Conservation (phyloP, 805 yeast species). For the Wickerhamia fluorescens region DNA sequence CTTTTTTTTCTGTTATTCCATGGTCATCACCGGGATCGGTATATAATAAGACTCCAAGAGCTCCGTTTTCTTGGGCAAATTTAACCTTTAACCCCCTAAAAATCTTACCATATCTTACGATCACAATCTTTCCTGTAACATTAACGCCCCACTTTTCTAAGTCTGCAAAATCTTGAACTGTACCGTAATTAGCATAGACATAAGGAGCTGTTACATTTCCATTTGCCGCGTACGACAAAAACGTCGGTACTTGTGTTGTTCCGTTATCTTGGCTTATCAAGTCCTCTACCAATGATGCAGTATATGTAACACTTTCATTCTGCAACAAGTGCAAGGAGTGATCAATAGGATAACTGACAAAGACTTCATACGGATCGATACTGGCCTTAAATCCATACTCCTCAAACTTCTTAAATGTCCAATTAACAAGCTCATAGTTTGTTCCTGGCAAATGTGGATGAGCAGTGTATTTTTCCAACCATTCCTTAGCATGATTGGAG, state of each 20-base stretch:
- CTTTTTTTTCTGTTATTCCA: constrained; percentile 46
- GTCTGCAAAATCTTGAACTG: constrained; percentile 43
- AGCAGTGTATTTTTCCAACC: constrained; percentile 35
- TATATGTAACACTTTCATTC: constrained; percentile 31
- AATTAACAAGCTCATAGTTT: constrained; percentile 35
- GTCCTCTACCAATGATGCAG: constrained; percentile 48
- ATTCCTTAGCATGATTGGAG: constrained; percentile 33
- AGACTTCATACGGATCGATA: constrained; percentile 50
- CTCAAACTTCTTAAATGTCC: constrained; percentile 43
- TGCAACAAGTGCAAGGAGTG: constrained; percentile 33
- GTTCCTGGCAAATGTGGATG: constrained; percentile 44
- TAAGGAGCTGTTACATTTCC: constrained; percentile 53
- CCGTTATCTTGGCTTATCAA: constrained; percentile 34
- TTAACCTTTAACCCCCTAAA: constrained; percentile 51
- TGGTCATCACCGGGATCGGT: constrained; percentile 57
- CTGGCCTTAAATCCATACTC: constrained; percentile 40
- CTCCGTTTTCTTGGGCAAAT: constrained; percentile 58
- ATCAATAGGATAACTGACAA: constrained; percentile 45
- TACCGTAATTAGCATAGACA: constrained; percentile 58
- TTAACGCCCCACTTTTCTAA: constrained; percentile 35
- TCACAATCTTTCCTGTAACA: constrained; percentile 49
- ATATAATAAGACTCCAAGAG: constrained; percentile 52
- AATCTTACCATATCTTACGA: constrained; percentile 46
- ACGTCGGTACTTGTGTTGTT: constrained; percentile 40
- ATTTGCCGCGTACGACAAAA: constrained; percentile 58